Base-by-base conservation (phyloP, 108 stramenopile genomes). In the Aurantiochytrium sp. region DNA sequence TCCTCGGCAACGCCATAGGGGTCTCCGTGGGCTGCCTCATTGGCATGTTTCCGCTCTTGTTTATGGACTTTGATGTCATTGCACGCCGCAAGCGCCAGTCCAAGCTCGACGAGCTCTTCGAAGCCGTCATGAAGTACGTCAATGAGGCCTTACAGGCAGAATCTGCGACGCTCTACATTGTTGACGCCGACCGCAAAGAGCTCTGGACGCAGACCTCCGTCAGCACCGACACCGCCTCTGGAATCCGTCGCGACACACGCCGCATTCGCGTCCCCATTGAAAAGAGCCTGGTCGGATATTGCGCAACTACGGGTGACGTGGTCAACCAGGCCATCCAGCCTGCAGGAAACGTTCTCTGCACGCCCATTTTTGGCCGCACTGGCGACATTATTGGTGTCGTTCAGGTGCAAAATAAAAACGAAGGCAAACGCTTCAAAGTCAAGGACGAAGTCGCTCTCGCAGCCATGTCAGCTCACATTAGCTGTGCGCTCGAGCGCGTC, bases 31-130 rank as follows among this genome's bases (percentile, higher is more conserved):
- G 98, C 10, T 99, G 98, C 89, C 89, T 99, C 16, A 90, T 99
- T 87, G 98, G 98, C 12, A 99, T 99, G 98, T 94, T 96, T 76
- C 97, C 98, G 5, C 92, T 99, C 18, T 87, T 97, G 28, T 96
- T 97, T 73, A 95, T 96, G 93, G 96, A 97, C 87, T 95, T 95
- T 4, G 95, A 96, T 47, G 60, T 73, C 19, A 83, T 83, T 28
- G 76, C 76, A 6, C 76, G 76, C n/a, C 76, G 45, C 51, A 83
- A 83, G 51, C 45, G 51, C 45, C 76, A 83, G 51, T 83, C 76
- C 51, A 47, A 83, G 51, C 45, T 53, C n/a, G 23, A 83, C 51
- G 76, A 83, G 51, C 76, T 83, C 76, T 83, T 83, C 28, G 23
- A 55, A 0, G 51, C 76, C 28, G 76, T 83, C 49, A 83, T 53